Evolutionary conservation across 169 alveolate genomes (phyloP).

Genomic region (Theileria equi): DNA sequence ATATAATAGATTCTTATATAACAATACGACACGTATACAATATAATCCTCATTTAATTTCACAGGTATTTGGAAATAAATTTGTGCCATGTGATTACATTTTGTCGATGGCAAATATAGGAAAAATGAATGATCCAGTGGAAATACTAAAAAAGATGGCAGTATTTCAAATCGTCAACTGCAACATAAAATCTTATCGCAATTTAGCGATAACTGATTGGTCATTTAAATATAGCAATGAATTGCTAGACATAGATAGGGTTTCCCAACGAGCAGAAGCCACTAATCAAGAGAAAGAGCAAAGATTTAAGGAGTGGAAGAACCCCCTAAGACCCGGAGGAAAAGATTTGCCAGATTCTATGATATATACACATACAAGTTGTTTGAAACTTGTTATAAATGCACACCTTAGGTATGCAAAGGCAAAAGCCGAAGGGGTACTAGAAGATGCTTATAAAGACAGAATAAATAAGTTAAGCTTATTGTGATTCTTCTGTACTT

Average conservation of each 20-base stretch:
- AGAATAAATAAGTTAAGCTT: not conserved
- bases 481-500: not conserved
- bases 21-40: conserved; percentile 27
- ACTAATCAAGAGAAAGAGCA: not conserved
- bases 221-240: not conserved
- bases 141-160: conserved; percentile 34
- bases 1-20: conserved; percentile 23
- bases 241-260: conserved; percentile 1
- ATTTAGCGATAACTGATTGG: conserved; percentile 18
- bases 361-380: conserved; percentile 31
- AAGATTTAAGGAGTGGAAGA: conserved; percentile 15
- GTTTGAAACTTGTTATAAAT: conserved; percentile 24
- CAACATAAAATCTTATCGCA: not conserved
- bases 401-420: conserved; percentile 34
- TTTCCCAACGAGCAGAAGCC: no score
- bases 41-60: conserved; percentile 12
- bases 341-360: conserved; percentile 9
- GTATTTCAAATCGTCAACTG: conserved; percentile 20
- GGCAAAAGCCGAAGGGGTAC: not conserved
- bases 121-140: not conserved
- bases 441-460: no score
- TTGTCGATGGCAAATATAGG: conserved; percentile 13
- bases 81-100: conserved; percentile 3
- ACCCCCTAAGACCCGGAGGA: conserved; percentile 18
- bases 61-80: conserved; percentile 13